phyloP scores from a whole-genome alignment of 306 rosid species.

The Glycine latifolia region DNA sequence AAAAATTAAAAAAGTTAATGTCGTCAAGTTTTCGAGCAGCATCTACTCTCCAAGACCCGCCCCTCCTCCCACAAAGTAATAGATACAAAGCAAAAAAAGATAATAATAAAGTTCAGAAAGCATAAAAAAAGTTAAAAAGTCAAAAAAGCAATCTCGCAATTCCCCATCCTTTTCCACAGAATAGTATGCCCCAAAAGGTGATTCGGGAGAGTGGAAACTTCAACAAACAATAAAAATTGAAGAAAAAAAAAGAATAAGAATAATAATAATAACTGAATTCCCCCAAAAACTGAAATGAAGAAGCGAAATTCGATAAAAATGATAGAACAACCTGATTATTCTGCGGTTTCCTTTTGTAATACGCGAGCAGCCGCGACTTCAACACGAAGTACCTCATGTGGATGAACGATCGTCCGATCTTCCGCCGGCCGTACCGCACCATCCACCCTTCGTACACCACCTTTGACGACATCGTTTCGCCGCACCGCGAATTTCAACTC shows the following conservation, averaged over 20 bases:
- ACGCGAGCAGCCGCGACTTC: constrained; percentile 90
- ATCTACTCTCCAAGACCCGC: constrained; percentile 29
- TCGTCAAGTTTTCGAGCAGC: constrained; percentile 24
- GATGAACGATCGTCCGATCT: constrained; percentile 96
- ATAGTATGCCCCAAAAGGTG: not conserved
- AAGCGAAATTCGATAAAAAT: not conserved
- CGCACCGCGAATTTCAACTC: constrained; percentile 18
- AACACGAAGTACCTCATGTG: constrained; percentile 98
- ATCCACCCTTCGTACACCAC: constrained; percentile 99
- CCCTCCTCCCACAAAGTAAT: constrained; percentile 36
- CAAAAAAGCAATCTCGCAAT: constrained; percentile 18
- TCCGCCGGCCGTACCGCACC: constrained; percentile 95
- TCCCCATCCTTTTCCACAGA: constrained; percentile 11
- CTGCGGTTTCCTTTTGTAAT: constrained; percentile 95
- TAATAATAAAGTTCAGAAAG: not conserved
- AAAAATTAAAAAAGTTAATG: constrained; percentile 25
- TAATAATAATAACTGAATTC: not conserved
- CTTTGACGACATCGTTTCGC: constrained; percentile 78
- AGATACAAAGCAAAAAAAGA: constrained; percentile 9
- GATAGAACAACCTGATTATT: constrained; percentile 75
- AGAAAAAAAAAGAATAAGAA: not conserved
- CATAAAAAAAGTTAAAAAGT: not conserved
- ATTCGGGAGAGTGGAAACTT: constrained; percentile 34
- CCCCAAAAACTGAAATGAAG: not conserved
- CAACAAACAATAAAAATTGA: constrained; percentile 14